A percentile compares a stretch with the other conserved stretches of the same genome.
phyloP scores from a whole-genome alignment of 805 yeast genomes.

The Vanderwaltozyma polyspora region DNA sequence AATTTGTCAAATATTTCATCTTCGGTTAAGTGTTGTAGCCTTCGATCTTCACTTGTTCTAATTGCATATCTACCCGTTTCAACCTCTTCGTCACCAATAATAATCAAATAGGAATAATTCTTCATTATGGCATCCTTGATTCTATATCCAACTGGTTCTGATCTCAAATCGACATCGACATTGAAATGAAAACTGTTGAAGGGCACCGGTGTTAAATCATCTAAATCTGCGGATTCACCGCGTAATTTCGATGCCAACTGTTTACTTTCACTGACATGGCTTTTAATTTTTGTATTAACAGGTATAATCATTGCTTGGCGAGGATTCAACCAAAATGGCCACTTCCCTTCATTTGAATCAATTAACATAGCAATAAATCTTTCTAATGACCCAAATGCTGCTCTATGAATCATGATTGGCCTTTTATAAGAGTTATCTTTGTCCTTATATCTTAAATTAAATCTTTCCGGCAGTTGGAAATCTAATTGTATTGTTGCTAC shows the following conservation, averaged over 20 bases:
- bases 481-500: slow-evolving; percentile 93
- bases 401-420: slow-evolving; percentile 95
- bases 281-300: slow-evolving; percentile 47
- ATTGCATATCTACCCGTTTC: slow-evolving; percentile 49
- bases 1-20: slow-evolving; percentile 47
- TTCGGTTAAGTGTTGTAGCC: slow-evolving; percentile 32
- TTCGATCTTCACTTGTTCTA: slow-evolving; percentile 44
- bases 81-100: slow-evolving; percentile 81
- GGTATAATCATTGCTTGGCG: slow-evolving; percentile 83
- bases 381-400: slow-evolving; percentile 90
- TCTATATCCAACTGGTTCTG: slow-evolving; percentile 69
- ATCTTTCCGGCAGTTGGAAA: slow-evolving; percentile 84
- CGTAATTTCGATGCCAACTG: slow-evolving; percentile 35
- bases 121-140: slow-evolving; percentile 66
- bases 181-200: slow-evolving; percentile 50
- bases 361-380: slow-evolving; percentile 82
- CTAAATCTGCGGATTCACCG: slow-evolving; percentile 31
- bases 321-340: slow-evolving; percentile 98
- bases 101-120: slow-evolving; percentile 69
- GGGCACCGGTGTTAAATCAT: slow-evolving; percentile 36
- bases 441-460: slow-evolving; percentile 56
- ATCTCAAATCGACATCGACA: slow-evolving; percentile 65
- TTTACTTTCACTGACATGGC: slow-evolving; percentile 37
- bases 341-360: slow-evolving; percentile 82
- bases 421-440: slow-evolving; percentile 40